Evolutionary conservation across 2,329 filamentous ascomycete genomes (phyloP).

Genomic region (Xylariaceae sp.): DNA sequence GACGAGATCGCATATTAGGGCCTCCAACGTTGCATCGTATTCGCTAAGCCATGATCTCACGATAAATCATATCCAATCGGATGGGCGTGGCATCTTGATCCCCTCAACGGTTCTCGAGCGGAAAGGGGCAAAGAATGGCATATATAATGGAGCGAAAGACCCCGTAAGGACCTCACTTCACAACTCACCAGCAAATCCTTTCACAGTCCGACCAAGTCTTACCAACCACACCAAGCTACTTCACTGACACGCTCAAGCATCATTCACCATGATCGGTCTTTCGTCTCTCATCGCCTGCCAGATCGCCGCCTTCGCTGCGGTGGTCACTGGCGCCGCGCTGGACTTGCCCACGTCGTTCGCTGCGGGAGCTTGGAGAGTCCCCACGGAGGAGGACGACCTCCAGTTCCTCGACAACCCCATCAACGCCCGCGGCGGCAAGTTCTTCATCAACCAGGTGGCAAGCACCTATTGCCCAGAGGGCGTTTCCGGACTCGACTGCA

Average conservation of each 20-base stretch:
- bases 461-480: constrained; percentile 22
- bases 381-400: background rate
- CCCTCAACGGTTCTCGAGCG: background rate
- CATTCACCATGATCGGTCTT: constrained; percentile 11
- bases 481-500: constrained; percentile 18
- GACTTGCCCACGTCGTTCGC: constrained; percentile 8
- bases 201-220: background rate
- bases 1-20: background rate
- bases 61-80: background rate
- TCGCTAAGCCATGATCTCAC: background rate
- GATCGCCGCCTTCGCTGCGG: constrained; percentile 1
- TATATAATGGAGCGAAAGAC: constrained; percentile 1
- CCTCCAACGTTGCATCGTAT: background rate
- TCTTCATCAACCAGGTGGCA: constrained; percentile 22
- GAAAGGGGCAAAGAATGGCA: background rate
- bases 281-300: constrained; percentile 8
- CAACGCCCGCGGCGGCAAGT: constrained; percentile 25
- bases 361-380: constrained; percentile 18
- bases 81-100: background rate
- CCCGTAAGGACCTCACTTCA: background rate
- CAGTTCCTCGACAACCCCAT: constrained; percentile 18
- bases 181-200: background rate
- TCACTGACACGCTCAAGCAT: background rate
- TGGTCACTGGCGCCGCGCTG: too few species aligned
- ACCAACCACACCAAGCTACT: background rate